phyloP scores from a whole-genome alignment of 139 green algal species.

The Coelastrella sp. region DNA sequence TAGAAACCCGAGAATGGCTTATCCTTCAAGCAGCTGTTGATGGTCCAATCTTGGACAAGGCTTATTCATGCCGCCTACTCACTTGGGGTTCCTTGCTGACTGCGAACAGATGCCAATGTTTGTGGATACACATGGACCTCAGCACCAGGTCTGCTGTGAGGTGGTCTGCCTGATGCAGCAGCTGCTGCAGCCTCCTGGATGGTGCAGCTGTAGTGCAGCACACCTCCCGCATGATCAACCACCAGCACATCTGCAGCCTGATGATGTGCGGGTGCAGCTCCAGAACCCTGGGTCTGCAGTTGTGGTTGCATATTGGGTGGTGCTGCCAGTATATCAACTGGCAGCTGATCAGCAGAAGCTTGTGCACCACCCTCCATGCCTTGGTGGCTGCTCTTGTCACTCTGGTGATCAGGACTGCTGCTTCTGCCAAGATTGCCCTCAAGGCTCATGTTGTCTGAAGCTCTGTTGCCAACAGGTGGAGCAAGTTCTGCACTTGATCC shows the following conservation, averaged over 20 bases:
- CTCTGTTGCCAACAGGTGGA: neutral
- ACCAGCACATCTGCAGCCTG: slow-evolving; percentile 32
- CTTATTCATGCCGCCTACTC: no score
- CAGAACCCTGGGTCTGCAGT: no score
- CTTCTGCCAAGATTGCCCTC: neutral
- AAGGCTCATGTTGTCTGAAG: neutral
- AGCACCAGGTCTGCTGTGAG: neutral
- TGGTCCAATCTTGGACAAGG: no score
- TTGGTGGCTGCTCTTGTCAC: no score
- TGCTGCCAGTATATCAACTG: no score
- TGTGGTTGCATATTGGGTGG: no score
- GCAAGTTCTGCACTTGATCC: neutral
- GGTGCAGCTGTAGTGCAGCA: slow-evolving; percentile 3
- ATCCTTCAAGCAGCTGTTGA: no score
- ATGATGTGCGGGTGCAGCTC: no score
- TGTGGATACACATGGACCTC: neutral
- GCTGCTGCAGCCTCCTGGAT: slow-evolving; percentile 10
- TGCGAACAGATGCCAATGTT: neutral
- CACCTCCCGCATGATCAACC: neutral
- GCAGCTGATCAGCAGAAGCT: no score
- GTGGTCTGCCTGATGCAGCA: neutral
- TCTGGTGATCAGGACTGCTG: no score
- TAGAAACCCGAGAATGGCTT: no score
- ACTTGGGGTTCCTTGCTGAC: neutral
- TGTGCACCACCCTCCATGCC: no score